These are phyloP conservation scores for Chrysanthemum makinoi DNA, from an alignment of 129 eudicot species.

Conservation along the genomic window DNA sequence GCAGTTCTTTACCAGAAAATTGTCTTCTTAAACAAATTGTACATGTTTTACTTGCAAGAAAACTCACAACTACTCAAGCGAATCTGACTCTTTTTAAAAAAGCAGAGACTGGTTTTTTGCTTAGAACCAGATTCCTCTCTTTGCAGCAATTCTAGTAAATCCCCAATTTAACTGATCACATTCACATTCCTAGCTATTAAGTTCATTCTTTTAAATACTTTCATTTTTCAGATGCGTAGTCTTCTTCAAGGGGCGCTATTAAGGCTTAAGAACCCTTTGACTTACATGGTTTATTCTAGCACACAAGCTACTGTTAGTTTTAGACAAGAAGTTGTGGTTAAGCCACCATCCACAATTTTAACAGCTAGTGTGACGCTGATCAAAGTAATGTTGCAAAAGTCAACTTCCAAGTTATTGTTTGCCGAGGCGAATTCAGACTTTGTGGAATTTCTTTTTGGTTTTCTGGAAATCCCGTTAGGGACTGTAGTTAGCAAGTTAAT, in stretches of 20 bases:
- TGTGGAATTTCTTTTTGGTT: background rate
- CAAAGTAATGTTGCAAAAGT: background rate
- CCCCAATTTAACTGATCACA: too few relatives aligned
- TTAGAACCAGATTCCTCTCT: too few relatives aligned
- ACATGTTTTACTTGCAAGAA: too few relatives aligned
- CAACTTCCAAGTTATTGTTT: background rate
- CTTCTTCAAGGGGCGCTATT: background rate
- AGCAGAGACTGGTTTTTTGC: too few relatives aligned
- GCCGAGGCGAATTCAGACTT: background rate
- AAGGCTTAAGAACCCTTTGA: background rate
- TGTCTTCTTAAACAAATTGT: too few relatives aligned
- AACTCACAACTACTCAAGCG: too few relatives aligned
- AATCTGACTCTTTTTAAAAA: too few relatives aligned
- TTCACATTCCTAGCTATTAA: too few relatives aligned
- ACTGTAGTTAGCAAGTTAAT: background rate
- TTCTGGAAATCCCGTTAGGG: background rate
- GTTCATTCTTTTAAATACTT: too few relatives aligned
- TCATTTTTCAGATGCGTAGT: background rate
- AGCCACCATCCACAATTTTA: background rate
- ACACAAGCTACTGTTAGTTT: background rate
- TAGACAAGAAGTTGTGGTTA: background rate
- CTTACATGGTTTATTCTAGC: background rate
- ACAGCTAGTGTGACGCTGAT: background rate
- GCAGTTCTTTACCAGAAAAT: too few relatives aligned
- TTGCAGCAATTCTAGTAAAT: too few relatives aligned